Base-by-base conservation (phyloP, 2,329 filamentous ascomycete genomes). In the Uncinocarpus reesii region DNA sequence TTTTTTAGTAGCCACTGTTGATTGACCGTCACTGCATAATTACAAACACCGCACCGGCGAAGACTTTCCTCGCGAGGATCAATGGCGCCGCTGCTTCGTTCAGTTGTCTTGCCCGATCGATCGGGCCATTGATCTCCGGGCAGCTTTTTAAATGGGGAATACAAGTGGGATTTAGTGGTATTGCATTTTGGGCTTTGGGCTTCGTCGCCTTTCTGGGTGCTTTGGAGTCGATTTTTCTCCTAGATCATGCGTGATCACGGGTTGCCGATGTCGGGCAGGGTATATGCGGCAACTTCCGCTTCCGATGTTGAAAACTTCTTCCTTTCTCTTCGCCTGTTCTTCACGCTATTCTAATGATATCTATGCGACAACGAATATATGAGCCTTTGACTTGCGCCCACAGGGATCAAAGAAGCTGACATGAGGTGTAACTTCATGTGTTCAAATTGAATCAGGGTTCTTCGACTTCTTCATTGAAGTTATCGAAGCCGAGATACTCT, bases 51-150 rank as follows among this genome's bases (percentile, higher is more conserved):
- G 84, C 88, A 0, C 86, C 88, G 0, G 88, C 83, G 5, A 83
- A 83, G 48, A 77, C 86, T 43, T 84, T 92, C 1, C 79, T 96
- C 1, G 92, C 92, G 1, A 88, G 84, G 0, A 83, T 98, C 65
- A 96, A 96, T 58, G 92, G 92, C 16, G 83, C 88, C 7, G 88
- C 88, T 0, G 87, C 88, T 24, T 95, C 88, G 1, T 87, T 86
- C 2, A 90, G 90, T 2, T 95, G 87, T 61, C 71, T 95, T 37
- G 89, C 83, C 62, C 79, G 92, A 45, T 87, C 88, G 0, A 83
- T 95, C 52, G 89, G 90, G 0, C 90, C 92, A 1, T 88, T 86
- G 0, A 70, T 95, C 2, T 92, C 88, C 2, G 92, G 92, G 1
- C 71, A 29, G 20, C 42, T 49, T 3, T 49, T 49, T 24, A 42